These are phyloP conservation scores for Strobilomyces echinocephalus DNA, from an alignment of 768 basidiomycete species.

Conservation along the genomic window DNA sequence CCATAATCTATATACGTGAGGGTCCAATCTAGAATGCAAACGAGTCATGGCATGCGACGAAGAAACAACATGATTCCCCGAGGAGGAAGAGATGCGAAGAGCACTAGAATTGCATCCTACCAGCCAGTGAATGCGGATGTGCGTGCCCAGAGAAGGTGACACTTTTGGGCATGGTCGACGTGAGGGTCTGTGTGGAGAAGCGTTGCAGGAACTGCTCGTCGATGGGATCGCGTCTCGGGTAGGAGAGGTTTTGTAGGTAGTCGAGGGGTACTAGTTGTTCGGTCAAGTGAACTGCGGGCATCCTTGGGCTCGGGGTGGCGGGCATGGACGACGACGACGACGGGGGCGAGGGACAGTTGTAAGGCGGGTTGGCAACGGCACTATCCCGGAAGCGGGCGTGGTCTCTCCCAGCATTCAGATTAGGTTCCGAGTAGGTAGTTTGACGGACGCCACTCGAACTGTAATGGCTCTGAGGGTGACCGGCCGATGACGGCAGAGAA, in stretches of 20 bases:
- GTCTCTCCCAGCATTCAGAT: slow-evolving; percentile 17
- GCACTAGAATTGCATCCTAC: slow-evolving; percentile 22
- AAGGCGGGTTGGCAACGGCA: slow-evolving; percentile 19
- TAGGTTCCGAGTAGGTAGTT: slow-evolving; percentile 32
- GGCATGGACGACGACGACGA: slow-evolving; percentile 39
- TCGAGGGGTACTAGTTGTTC: slow-evolving; percentile 57
- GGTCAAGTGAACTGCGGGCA: slow-evolving; percentile 18
- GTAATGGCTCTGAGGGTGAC: slow-evolving; percentile 17
- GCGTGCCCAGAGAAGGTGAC: slow-evolving; percentile 9
- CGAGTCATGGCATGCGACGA: slow-evolving; percentile 7
- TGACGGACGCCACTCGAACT: slow-evolving; percentile 21
- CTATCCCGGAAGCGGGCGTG: slow-evolving; percentile 21
- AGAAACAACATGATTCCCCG: not conserved
- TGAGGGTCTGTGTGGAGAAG: slow-evolving; percentile 37
- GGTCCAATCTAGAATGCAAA: slow-evolving; percentile 21
- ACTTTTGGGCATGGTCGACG: slow-evolving; percentile 19
- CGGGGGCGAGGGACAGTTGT: slow-evolving; percentile 29
- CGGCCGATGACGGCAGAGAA: slow-evolving; percentile 29
- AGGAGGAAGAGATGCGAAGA: not conserved
- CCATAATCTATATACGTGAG: slow-evolving; percentile 29
- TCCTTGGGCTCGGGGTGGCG: slow-evolving; percentile 33
- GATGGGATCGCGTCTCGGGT: slow-evolving; percentile 53
- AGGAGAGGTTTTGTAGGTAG: slow-evolving; percentile 52
- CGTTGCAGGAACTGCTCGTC: slow-evolving; percentile 62
- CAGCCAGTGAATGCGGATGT: slow-evolving; percentile 21